Percentiles rank a stretch among this genome's conserved stretches.
Conservation (phyloP, 2,329 filamentous ascomycete genomes). For the Fusarium sublunatum region DNA sequence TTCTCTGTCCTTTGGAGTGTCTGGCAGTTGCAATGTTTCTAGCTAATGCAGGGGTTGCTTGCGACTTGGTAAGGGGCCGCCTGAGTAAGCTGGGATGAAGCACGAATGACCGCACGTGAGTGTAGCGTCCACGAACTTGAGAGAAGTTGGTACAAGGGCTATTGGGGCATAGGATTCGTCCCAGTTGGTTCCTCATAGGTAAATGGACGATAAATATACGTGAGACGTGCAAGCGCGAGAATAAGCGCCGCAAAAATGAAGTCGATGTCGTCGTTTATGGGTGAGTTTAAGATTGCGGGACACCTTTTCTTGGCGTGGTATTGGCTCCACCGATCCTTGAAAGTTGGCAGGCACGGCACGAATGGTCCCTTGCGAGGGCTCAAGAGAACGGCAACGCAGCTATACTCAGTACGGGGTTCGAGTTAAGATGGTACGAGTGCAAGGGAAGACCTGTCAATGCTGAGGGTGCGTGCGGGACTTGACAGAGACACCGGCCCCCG, state of each 20-base stretch:
- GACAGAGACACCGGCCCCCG: conserved; percentile 28
- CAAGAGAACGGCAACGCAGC: background rate
- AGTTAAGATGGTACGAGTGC: conserved; percentile 26
- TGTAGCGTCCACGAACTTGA: conserved; percentile 17
- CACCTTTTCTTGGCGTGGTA: conserved; percentile 34
- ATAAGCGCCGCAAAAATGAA: conserved; percentile 28
- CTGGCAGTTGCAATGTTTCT: conserved; percentile 21
- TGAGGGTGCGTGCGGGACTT: conserved; percentile 39
- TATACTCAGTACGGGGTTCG: conserved; percentile 15
- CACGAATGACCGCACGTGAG: conserved; percentile 30
- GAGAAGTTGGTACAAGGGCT: conserved; percentile 16
- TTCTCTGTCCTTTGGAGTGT: conserved; percentile 3
- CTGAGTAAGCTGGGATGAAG: conserved; percentile 22
- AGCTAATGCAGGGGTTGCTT: conserved; percentile 21
- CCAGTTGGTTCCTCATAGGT: conserved; percentile 43
- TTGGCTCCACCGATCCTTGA: conserved; percentile 33
- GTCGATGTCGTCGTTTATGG: conserved; percentile 38
- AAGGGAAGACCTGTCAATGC: conserved; percentile 21
- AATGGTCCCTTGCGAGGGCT: conserved; percentile 13
- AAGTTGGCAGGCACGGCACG: conserved; percentile 9
- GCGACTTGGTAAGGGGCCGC: conserved; percentile 27
- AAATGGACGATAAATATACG: conserved; percentile 18
- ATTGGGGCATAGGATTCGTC: conserved; percentile 28
- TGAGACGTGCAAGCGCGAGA: conserved; percentile 33
- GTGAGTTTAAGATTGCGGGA: conserved; percentile 40